phyloP scores from a whole-genome alignment of 352 stramenopile genomes.

The Aphanomyces invadans region DNA sequence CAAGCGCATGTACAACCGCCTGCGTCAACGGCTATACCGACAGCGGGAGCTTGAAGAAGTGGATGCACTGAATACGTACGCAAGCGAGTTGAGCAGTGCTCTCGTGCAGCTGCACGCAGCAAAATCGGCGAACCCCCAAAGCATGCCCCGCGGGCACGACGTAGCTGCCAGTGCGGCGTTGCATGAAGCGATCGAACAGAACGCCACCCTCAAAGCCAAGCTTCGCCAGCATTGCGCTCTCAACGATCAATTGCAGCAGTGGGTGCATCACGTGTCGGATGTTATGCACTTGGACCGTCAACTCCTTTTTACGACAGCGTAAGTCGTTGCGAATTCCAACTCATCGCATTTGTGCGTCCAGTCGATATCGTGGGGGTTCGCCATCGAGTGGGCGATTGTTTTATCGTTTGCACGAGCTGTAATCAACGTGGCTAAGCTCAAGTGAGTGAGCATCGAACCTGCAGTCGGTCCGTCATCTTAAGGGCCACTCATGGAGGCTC shows the following conservation, averaged over 20 bases:
- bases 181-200: background rate
- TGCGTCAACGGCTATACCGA: constrained; percentile 22
- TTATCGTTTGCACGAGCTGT: too few relatives aligned
- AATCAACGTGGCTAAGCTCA: too few relatives aligned
- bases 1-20: constrained; percentile 23
- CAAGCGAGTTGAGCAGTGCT: background rate
- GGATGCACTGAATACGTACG: background rate
- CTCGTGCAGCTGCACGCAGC: background rate
- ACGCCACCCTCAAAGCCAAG: background rate
- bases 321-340: too few relatives aligned
- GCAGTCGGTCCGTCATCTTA: too few relatives aligned
- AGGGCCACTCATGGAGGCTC: too few relatives aligned
- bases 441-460: too few relatives aligned
- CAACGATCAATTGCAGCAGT: background rate
- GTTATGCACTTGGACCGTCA: background rate
- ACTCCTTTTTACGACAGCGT: too few relatives aligned
- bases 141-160: background rate
- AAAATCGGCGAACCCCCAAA: background rate
- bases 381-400: too few relatives aligned
- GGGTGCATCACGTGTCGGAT: background rate
- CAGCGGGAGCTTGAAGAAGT: constrained; percentile 16
- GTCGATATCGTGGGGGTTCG: too few relatives aligned
- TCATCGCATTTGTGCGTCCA: constrained; percentile 1
- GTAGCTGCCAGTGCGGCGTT: background rate
- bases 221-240: background rate